A percentile compares a stretch with the other conserved stretches of the same genome.
These are phyloP conservation scores for Helotiales sp. DNA, from an alignment of 2,329 filamentous ascomycete species.

Conservation along the genomic window DNA sequence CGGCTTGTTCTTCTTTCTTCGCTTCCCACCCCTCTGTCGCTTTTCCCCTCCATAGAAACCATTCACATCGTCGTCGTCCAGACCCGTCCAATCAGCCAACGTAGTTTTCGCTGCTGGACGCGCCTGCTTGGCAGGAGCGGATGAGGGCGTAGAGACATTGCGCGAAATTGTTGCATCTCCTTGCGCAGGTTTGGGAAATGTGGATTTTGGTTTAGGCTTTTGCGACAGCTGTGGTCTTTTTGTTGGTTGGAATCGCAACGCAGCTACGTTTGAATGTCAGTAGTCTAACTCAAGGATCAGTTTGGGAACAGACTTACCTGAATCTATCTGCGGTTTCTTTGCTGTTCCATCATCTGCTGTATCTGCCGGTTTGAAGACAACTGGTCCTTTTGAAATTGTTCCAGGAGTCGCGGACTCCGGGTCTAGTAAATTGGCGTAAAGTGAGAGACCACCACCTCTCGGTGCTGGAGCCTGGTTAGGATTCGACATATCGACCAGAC, in stretches of 20 bases:
- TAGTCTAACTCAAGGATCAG: slow-evolving; percentile 44
- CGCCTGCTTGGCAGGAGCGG: slow-evolving; percentile 41
- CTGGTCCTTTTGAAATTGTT: slow-evolving; percentile 78
- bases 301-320: slow-evolving; percentile 56
- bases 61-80: slow-evolving; percentile 79
- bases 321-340: slow-evolving; percentile 64
- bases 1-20: slow-evolving; percentile 73
- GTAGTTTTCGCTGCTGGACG: slow-evolving; percentile 64
- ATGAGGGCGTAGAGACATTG: slow-evolving; percentile 39
- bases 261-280: slow-evolving; percentile 56
- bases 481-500: slow-evolving; percentile 39
- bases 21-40: slow-evolving; percentile 71
- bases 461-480: slow-evolving; percentile 38
- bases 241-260: slow-evolving; percentile 85
- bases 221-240: slow-evolving; percentile 72
- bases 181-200: slow-evolving; percentile 55
- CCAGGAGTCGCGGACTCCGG: slow-evolving; percentile 54
- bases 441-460: slow-evolving; percentile 62
- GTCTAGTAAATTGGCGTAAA: slow-evolving; percentile 85
- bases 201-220: slow-evolving; percentile 65
- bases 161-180: slow-evolving; percentile 34
- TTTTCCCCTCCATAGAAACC: slow-evolving; percentile 65
- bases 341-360: slow-evolving; percentile 52
- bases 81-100: slow-evolving; percentile 80
- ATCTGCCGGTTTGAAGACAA: slow-evolving; percentile 65